Conservation (phyloP, 139 green algal species). For the Pycnococcus provasolii region DNA sequence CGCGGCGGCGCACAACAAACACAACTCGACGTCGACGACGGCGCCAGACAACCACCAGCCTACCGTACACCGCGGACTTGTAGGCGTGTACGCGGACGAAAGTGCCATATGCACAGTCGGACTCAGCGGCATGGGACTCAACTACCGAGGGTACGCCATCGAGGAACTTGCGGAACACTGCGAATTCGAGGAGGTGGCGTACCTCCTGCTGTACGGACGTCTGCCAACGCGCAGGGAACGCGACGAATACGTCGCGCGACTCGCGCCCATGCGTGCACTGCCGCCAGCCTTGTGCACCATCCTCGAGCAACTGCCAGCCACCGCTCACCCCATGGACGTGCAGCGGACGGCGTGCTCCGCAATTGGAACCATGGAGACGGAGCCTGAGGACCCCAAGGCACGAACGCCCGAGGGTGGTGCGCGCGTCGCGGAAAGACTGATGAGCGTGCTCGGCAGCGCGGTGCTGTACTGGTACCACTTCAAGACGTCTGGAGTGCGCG, state of each 20-base stretch:
- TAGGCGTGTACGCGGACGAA: slow-evolving; percentile 8
- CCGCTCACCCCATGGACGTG: slow-evolving; percentile 18
- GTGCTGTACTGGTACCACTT: slow-evolving; percentile 18
- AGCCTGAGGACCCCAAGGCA: background rate
- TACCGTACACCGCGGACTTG: background rate
- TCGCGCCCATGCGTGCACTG: background rate
- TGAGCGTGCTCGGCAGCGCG: background rate
- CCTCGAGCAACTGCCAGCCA: slow-evolving; percentile 5
- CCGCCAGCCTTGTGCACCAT: background rate
- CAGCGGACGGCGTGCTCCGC: slow-evolving; percentile 12
- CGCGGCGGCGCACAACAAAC: too few relatives aligned
- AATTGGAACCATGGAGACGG: slow-evolving; percentile 9
- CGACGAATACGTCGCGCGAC: background rate
- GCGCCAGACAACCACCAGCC: too few relatives aligned
- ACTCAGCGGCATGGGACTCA: slow-evolving; percentile 2
- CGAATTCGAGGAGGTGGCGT: slow-evolving; percentile 6
- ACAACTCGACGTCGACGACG: too few relatives aligned
- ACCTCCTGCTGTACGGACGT: background rate
- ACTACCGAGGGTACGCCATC: slow-evolving; percentile 14
- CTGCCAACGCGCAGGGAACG: background rate
- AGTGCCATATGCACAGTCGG: slow-evolving; percentile 8
- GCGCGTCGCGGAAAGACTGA: slow-evolving; percentile 4
- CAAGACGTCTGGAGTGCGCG: background rate
- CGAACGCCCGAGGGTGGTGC: background rate
- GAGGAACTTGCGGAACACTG: slow-evolving; percentile 7